Percentiles rank a stretch among this genome's conserved stretches.
phyloP scores from a whole-genome alignment of 1,284 basidiomycete genomes.

The Baeospora myosura region DNA sequence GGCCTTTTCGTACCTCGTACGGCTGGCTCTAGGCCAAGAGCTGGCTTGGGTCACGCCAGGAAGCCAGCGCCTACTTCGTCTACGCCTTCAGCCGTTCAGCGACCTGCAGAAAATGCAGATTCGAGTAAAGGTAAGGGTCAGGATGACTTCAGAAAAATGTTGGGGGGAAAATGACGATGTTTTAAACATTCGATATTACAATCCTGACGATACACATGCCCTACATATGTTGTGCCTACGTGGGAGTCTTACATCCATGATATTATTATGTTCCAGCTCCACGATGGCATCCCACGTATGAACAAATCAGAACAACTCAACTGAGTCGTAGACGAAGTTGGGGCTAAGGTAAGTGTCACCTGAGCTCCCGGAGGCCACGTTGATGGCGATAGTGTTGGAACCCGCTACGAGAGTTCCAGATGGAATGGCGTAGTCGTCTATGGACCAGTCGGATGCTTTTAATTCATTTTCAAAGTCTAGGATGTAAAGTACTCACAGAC shows the following conservation, averaged over 20 bases:
- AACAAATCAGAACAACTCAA: constrained; percentile 30
- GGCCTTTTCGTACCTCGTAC: constrained; percentile 59
- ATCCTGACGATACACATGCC: not conserved
- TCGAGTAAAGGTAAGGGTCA: constrained; percentile 44
- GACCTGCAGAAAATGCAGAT: constrained; percentile 10
- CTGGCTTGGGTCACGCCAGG: constrained; percentile 55
- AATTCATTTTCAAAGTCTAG: not conserved
- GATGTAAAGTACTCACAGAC: constrained; percentile 27
- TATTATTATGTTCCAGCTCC: not conserved
- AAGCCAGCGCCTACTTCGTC: constrained; percentile 20
- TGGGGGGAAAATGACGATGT: constrained; percentile 25
- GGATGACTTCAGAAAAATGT: constrained; percentile 77
- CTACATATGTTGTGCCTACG: too few relatives aligned
- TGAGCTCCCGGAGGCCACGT: constrained; percentile 34
- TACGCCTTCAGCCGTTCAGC: constrained; percentile 13
- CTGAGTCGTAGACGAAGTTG: constrained; percentile 38
- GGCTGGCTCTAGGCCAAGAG: constrained; percentile 57
- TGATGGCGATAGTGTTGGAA: constrained; percentile 34
- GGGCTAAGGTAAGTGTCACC: constrained; percentile 36
- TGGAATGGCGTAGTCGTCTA: constrained; percentile 34
- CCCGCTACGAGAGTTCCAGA: constrained; percentile 33
- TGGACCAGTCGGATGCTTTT: not conserved
- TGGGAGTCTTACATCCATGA: too few relatives aligned
- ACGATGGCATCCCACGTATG: not conserved
- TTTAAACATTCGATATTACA: not conserved